phyloP scores from a whole-genome alignment of 1,284 basidiomycete genomes.

The Marasmius tenuissimus region DNA sequence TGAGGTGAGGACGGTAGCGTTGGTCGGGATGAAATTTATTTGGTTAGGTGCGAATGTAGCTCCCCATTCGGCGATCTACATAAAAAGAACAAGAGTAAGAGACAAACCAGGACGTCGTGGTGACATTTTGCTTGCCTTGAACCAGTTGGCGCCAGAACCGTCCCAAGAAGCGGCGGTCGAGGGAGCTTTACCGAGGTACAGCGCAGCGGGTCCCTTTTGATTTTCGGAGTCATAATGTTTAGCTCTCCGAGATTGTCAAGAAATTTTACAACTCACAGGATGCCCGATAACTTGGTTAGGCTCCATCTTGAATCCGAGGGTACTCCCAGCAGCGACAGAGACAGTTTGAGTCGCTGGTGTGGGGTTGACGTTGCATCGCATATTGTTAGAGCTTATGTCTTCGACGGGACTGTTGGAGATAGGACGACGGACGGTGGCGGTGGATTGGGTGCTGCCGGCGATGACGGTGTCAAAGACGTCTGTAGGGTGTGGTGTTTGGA shows the following conservation, averaged over 20 bases:
- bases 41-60: constrained; percentile 31
- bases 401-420: constrained; percentile 41
- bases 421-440: constrained; percentile 29
- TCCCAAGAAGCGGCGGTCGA: constrained; percentile 38
- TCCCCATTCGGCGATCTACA: constrained; percentile 38
- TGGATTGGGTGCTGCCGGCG: not conserved
- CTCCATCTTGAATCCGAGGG: constrained; percentile 38
- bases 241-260: not conserved
- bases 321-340: constrained; percentile 38
- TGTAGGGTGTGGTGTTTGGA: not conserved
- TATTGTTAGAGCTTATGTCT: constrained; percentile 30
- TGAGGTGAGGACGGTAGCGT: constrained; percentile 30
- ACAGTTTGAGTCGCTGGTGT: constrained; percentile 33
- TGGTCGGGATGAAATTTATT: constrained; percentile 34
- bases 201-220: constrained; percentile 35
- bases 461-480: not conserved
- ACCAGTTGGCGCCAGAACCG: constrained; percentile 44
- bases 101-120: not conserved
- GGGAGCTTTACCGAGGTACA: constrained; percentile 40
- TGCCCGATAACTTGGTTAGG: constrained; percentile 36
- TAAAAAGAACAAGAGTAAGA: not conserved
- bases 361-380: constrained; percentile 39
- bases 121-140: constrained; percentile 34
- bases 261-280: constrained; percentile 4
- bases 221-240: too few relatives aligned